Percentiles rank a stretch among this genome's conserved stretches.
phyloP scores from a whole-genome alignment of 2,329 filamentous ascomycete species.

The Zelopaecilomyces penicillatus region DNA sequence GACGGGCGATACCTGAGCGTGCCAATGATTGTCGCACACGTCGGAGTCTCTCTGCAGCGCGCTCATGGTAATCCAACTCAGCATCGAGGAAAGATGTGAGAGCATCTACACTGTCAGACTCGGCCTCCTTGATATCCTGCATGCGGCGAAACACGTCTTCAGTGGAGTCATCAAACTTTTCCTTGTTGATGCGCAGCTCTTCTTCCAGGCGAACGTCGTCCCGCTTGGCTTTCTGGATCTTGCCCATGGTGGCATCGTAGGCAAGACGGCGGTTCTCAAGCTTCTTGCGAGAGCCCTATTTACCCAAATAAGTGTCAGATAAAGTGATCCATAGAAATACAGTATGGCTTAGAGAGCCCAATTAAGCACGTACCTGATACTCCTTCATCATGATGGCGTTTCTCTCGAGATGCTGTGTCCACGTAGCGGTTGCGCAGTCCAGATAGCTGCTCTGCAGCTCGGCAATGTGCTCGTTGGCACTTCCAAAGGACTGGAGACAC shows the following conservation, averaged over 20 bases:
- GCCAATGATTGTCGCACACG: constrained; percentile 41
- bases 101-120: constrained; percentile 73
- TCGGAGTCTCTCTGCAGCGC: constrained; percentile 73
- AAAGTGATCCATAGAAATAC: no score
- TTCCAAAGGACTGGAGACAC: constrained; percentile 69
- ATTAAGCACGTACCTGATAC: constrained; percentile 62
- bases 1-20: constrained; percentile 12
- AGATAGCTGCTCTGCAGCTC: constrained; percentile 80
- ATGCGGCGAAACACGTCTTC: constrained; percentile 88
- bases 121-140: constrained; percentile 92
- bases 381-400: constrained; percentile 94
- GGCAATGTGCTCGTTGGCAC: constrained; percentile 80
- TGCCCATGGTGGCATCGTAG: constrained; percentile 81
- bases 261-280: constrained; percentile 81
- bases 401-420: constrained; percentile 86
- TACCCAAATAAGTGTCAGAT: not conserved
- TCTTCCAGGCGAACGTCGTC: constrained; percentile 93
- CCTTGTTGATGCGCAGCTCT: constrained; percentile 80
- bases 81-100: constrained; percentile 77
- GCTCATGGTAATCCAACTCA: constrained; percentile 85
- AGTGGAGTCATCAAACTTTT: constrained; percentile 91
- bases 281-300: constrained; percentile 73
- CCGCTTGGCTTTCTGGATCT: constrained; percentile 88
- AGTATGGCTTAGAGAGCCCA: not conserved
- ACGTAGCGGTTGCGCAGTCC: constrained; percentile 66